Base-by-base conservation (phyloP, 768 basidiomycete genomes). In the Phanerodontia chrysosporium region DNA sequence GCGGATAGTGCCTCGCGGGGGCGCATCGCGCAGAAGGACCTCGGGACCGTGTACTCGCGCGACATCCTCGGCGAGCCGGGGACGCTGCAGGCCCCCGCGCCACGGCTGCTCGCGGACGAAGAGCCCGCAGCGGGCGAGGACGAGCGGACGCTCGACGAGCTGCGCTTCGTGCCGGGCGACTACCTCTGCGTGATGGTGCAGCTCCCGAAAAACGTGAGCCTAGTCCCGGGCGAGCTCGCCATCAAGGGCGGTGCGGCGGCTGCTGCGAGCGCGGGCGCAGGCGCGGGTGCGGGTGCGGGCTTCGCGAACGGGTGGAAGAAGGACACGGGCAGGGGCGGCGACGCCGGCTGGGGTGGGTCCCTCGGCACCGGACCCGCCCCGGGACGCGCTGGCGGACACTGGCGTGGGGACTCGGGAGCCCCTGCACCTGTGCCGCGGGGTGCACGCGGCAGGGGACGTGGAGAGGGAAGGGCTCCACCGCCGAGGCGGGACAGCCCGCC, bases 61-160 rank as follows among this genome's bases (percentile, higher is more conserved):
- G 92, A 92, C 72, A 88, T 92, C 62, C 81, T 91, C 2, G 90
- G 90, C 49, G 90, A 91, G 70, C 86, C 88, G 3, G 89, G 89
- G 32, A 72, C 85, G 1, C 69, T 88, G 22, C 76, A 79, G 42
- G 70, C 70, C 14, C 75, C 83, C 6, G 87, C 88, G 0, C 79
- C 85, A 0, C 80, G 86, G 2, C 77, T 91, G 2, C 72, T 85
- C 22, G 81, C 83, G 46, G 86, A 86, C 59, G 58, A 64, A 0
- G 79, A 78, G 49, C 32, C 65, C 51, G 45, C 64, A n/a, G 49
- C 59, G 3, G 16, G 48, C 16, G 57, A 59, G 16, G 62, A 64
- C 58, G 86, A 90, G 62, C 77, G 87, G 28, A 89, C 89, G 16
- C 78, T 93, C 28, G 90, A 92, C 46, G 89, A 91, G 61, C 75